Percentiles rank a stretch among this genome's conserved stretches.
These are phyloP conservation scores for Platanthera zijinensis DNA, from an alignment of 106 monocot species.

Conservation along the genomic window DNA sequence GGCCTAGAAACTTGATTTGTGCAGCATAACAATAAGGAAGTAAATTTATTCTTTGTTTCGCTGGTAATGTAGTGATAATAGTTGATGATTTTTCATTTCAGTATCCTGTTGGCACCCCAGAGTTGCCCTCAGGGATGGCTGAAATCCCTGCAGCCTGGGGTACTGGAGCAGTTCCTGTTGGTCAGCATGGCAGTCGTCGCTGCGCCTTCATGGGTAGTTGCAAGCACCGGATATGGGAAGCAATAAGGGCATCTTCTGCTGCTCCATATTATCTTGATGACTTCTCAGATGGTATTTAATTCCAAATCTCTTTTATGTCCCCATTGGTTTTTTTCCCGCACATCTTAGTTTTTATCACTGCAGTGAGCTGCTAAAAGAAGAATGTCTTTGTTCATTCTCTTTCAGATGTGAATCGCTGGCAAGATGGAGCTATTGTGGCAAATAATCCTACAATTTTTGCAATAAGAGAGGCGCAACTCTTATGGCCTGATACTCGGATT, in stretches of 20 bases:
- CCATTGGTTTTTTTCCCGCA: not conserved
- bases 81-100: constrained; percentile 20
- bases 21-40: not conserved
- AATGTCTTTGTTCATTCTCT: constrained; percentile 4
- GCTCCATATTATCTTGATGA: constrained; percentile 99
- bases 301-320: constrained; percentile 6
- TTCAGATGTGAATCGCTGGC: constrained; percentile 89
- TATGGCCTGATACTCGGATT: constrained; percentile 90
- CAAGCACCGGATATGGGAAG: constrained; percentile 95
- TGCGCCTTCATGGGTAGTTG: constrained; percentile 86
- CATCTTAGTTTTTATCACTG: constrained; percentile 4
- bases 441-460: constrained; percentile 99
- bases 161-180: constrained; percentile 19
- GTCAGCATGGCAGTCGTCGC: constrained; percentile 41
- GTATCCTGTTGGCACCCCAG: constrained; percentile 88
- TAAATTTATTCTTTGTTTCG: not conserved
- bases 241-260: constrained; percentile 98
- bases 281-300: constrained; percentile 75
- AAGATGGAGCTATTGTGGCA: constrained; percentile 99
- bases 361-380: not conserved
- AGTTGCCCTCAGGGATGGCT: constrained; percentile 41
- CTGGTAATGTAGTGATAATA: not conserved
- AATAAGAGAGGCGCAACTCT: constrained; percentile 89
- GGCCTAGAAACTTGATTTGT: not conserved
- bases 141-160: constrained; percentile 46